These are phyloP conservation scores for Termitomyces sp. DNA, from an alignment of 768 basidiomycete genomes.

Conservation along the genomic window DNA sequence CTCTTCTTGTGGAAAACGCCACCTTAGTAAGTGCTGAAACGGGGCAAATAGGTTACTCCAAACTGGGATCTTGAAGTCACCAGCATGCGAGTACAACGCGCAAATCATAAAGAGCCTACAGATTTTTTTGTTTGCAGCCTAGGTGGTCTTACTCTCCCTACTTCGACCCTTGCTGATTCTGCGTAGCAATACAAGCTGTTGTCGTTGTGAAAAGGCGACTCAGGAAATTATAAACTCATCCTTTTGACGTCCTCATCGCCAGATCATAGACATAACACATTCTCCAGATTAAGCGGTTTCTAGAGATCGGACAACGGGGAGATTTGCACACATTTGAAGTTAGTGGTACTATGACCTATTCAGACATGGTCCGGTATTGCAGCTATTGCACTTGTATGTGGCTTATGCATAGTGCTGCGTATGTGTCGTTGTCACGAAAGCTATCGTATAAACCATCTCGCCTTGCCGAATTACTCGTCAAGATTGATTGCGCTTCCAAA, in stretches of 20 bases:
- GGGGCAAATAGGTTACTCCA: background rate
- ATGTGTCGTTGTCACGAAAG: background rate
- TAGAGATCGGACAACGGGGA: background rate
- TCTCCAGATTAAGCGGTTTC: background rate
- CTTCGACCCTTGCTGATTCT: background rate
- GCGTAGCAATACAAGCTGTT: background rate
- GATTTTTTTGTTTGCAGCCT: background rate
- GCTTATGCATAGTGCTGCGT: too few species aligned
- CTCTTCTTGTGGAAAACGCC: background rate
- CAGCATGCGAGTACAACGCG: too few species aligned
- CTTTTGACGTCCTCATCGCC: background rate
- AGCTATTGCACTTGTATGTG: background rate
- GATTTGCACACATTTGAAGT: background rate
- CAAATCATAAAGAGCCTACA: too few species aligned
- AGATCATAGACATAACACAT: background rate
- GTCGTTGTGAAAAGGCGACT: background rate
- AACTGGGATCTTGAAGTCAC: too few species aligned
- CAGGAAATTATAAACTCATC: background rate
- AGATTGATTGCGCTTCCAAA: constrained; percentile 93
- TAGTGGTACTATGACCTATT: background rate
- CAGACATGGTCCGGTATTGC: background rate
- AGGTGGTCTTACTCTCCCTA: background rate
- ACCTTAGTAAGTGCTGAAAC: background rate
- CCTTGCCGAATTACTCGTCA: constrained; percentile 50
- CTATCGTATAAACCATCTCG: background rate